phyloP scores from a whole-genome alignment of 2,329 filamentous ascomycete genomes.

The Xylariaceae sp. region DNA sequence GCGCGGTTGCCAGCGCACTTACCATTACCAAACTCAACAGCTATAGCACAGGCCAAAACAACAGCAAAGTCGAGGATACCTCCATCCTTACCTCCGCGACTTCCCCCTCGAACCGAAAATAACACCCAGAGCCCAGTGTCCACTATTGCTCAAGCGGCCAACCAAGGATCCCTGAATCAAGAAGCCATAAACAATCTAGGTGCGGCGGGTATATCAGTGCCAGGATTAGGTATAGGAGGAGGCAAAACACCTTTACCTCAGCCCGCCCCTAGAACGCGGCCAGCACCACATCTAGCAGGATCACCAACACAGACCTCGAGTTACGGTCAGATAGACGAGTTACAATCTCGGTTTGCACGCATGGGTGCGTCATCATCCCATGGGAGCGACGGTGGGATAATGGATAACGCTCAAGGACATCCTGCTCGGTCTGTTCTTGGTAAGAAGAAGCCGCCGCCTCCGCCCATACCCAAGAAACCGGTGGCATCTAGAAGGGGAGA shows the following conservation, averaged over 20 bases:
- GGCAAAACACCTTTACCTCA: slow-evolving; percentile 32
- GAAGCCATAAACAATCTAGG: slow-evolving; percentile 61
- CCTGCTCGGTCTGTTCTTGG: slow-evolving; percentile 9
- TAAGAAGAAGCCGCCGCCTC: slow-evolving; percentile 49
- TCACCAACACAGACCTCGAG: slow-evolving; percentile 12
- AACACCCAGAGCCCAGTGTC: slow-evolving; percentile 39
- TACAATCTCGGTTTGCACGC: slow-evolving; percentile 62
- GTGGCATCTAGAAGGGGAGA: slow-evolving; percentile 28
- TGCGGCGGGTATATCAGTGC: slow-evolving; percentile 70
- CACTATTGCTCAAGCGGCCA: slow-evolving; percentile 14
- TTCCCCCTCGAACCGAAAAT: slow-evolving; percentile 58
- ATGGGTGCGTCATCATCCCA: slow-evolving; percentile 33
- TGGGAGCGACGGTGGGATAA: background rate
- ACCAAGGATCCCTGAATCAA: slow-evolving; percentile 40
- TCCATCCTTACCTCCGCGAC: slow-evolving; percentile 58
- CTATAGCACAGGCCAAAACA: background rate
- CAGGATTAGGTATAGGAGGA: slow-evolving; percentile 63
- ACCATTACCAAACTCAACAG: background rate
- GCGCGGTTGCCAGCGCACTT: slow-evolving; percentile 33
- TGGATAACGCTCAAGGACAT: slow-evolving; percentile 37
- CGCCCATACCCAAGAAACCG: slow-evolving; percentile 43
- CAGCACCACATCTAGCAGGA: slow-evolving; percentile 20
- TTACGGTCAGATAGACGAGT: slow-evolving; percentile 50
- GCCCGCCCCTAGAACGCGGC: slow-evolving; percentile 26
- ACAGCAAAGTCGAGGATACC: slow-evolving; percentile 29